phyloP scores from a whole-genome alignment of 1,284 basidiomycete genomes.

The Prillingera fragicola region DNA sequence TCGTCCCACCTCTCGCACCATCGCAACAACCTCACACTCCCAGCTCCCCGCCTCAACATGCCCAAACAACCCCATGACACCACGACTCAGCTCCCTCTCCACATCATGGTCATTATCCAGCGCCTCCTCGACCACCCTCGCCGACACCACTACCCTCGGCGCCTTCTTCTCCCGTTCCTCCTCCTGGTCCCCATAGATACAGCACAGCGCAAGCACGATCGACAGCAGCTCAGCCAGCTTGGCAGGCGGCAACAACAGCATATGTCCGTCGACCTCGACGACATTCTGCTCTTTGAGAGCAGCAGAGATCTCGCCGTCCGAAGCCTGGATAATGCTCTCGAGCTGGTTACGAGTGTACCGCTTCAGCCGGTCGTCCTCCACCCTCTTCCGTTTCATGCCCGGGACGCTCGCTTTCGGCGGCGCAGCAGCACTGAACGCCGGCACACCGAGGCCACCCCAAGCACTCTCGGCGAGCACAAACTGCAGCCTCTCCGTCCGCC shows the following conservation, averaged over 20 bases:
- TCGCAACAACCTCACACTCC: slow-evolving; percentile 23
- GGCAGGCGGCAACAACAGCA: slow-evolving; percentile 54
- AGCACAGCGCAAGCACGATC: slow-evolving; percentile 62
- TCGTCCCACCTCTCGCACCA: slow-evolving; percentile 48
- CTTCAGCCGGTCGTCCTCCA: slow-evolving; percentile 30
- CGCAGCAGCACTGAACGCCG: too few relatives aligned
- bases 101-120: slow-evolving; percentile 72
- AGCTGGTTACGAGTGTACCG: slow-evolving; percentile 59
- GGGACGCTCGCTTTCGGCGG: slow-evolving; percentile 35
- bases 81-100: slow-evolving; percentile 56
- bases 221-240: slow-evolving; percentile 66
- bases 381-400: slow-evolving; percentile 14
- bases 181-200: slow-evolving; percentile 28
- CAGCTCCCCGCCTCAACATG: slow-evolving; percentile 41
- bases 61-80: slow-evolving; percentile 77
- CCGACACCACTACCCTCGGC: neutral
- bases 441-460: slow-evolving; percentile 56
- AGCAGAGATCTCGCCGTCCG: slow-evolving; percentile 62
- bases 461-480: slow-evolving; percentile 59
- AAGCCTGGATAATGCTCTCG: slow-evolving; percentile 65
- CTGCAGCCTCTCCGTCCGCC: slow-evolving; percentile 64
- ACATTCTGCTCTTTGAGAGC: slow-evolving; percentile 63
- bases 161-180: too few relatives aligned
- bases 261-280: slow-evolving; percentile 58
- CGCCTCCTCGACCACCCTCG: slow-evolving; percentile 49